phyloP scores from a whole-genome alignment of 2,329 filamentous ascomycete species.

The Torrubiella hemipterigena region DNA sequence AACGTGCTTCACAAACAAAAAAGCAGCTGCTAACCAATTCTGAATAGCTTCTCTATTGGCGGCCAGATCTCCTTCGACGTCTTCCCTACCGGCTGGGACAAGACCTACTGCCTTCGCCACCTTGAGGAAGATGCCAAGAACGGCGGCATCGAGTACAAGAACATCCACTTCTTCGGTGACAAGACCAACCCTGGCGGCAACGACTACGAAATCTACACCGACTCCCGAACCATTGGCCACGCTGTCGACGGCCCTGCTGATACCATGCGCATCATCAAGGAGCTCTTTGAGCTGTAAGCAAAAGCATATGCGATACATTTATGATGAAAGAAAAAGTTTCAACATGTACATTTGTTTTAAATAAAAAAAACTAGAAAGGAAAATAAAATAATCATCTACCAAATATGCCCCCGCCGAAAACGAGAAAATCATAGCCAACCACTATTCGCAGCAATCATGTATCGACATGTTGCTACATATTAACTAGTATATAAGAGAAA shows the following conservation, averaged over 20 bases:
- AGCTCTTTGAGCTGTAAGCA: slow-evolving; percentile 57
- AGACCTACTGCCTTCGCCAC: slow-evolving; percentile 90
- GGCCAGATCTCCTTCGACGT: slow-evolving; percentile 98
- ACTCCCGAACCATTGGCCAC: slow-evolving; percentile 74
- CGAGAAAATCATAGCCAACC: too few relatives aligned
- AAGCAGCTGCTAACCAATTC: slow-evolving; percentile 1
- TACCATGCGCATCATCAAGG: slow-evolving; percentile 66
- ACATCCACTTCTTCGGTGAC: slow-evolving; percentile 96
- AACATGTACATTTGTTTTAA: neutral
- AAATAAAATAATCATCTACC: too few relatives aligned
- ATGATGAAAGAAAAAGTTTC: neutral
- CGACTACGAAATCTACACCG: slow-evolving; percentile 86
- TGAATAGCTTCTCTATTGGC: slow-evolving; percentile 71
- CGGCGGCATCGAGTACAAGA: slow-evolving; percentile 67
- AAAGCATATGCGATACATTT: neutral
- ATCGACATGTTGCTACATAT: too few relatives aligned
- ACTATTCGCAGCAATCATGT: too few relatives aligned
- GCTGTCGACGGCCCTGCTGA: slow-evolving; percentile 71
- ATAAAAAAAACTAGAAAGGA: too few relatives aligned
- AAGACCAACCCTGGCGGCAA: slow-evolving; percentile 88
- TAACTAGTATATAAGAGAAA: too few relatives aligned
- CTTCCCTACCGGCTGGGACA: slow-evolving; percentile 96
- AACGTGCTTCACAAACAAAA: too few relatives aligned
- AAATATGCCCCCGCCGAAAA: too few relatives aligned
- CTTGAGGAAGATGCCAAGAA: slow-evolving; percentile 67